A percentile compares a stretch with the other conserved stretches of the same genome.
These are phyloP conservation scores for Ostreobium quekettii DNA, from an alignment of 139 green algal genomes.

Conservation along the genomic window DNA sequence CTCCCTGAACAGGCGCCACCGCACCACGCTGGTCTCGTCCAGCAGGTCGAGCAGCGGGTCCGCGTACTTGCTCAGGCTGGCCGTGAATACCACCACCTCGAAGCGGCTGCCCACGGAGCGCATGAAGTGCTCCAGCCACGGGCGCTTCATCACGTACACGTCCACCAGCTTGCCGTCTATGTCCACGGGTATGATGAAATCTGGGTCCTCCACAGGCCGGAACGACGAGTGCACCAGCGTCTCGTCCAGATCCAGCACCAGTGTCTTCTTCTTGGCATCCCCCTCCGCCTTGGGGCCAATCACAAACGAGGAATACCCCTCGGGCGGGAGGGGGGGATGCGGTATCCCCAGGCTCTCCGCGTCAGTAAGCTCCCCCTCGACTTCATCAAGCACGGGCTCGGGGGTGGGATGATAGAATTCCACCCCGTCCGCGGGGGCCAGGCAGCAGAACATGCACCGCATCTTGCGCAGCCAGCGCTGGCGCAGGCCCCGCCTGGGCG, in stretches of 20 bases:
- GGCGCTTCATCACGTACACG: constrained; percentile 92
- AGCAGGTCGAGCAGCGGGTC: constrained; percentile 71
- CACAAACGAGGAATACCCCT: too few species aligned
- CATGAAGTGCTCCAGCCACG: constrained; percentile 90
- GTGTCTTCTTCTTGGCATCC: constrained; percentile 63
- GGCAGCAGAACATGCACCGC: too few species aligned
- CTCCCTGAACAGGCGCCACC: constrained; percentile 90
- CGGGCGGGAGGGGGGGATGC: too few species aligned
- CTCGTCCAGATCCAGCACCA: constrained; percentile 95
- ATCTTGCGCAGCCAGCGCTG: too few species aligned
- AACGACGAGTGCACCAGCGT: constrained; percentile 98
- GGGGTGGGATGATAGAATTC: too few species aligned
- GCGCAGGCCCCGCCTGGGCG: too few species aligned
- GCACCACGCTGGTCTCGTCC: constrained; percentile 62
- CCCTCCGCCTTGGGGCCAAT: constrained; percentile 32
- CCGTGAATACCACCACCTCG: constrained; percentile 93
- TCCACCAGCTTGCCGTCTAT: constrained; percentile 74
- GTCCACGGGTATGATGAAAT: constrained; percentile 93
- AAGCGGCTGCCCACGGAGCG: constrained; percentile 42
- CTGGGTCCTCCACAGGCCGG: constrained; percentile 72
- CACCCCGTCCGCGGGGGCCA: too few species aligned
- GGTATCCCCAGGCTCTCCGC: too few species aligned
- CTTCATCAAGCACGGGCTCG: too few species aligned
- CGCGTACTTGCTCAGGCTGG: constrained; percentile 74
- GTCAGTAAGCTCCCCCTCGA: too few species aligned